Evolutionary conservation across 352 stramenopile genomes (phyloP).

Genomic region (Phytophthora lateralis): DNA sequence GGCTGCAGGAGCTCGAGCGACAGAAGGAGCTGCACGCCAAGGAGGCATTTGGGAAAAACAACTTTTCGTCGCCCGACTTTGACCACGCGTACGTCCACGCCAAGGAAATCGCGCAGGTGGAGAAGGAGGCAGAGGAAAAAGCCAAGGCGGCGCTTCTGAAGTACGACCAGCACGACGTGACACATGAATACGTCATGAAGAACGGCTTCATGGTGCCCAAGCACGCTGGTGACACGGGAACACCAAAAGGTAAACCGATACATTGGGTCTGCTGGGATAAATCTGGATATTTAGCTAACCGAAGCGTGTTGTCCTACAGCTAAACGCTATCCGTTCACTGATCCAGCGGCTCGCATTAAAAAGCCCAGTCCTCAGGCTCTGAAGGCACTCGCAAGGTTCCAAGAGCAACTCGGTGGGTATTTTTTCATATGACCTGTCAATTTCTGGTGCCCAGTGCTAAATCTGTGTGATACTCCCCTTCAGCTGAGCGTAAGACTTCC

Average conservation of each 20-base stretch:
- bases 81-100: constrained; percentile 61
- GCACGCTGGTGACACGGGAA: constrained; percentile 13
- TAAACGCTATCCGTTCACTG: constrained; percentile 70
- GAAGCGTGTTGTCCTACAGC: constrained; percentile 15
- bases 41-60: constrained; percentile 49
- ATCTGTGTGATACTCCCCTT: neutral
- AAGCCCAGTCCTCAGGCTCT: constrained; percentile 47
- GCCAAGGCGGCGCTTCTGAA: constrained; percentile 57
- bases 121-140: constrained; percentile 62
- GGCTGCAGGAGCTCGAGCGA: constrained; percentile 51
- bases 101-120: constrained; percentile 52
- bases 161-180: constrained; percentile 60
- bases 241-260: constrained; percentile 21
- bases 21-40: constrained; percentile 47
- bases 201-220: constrained; percentile 64
- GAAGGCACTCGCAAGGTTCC: constrained; percentile 59
- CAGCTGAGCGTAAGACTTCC: constrained; percentile 37
- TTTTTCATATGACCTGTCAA: neutral
- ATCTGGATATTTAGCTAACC: neutral
- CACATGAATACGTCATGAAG: constrained; percentile 65
- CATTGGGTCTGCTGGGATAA: neutral
- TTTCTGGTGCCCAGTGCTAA: neutral
- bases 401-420: constrained; percentile 57
- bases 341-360: constrained; percentile 49
- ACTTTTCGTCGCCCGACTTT: constrained; percentile 54